A percentile compares a stretch with the other conserved stretches of the same genome.
These are phyloP conservation scores for Thelonectria rubi DNA, from an alignment of 2,329 filamentous ascomycete genomes.

Conservation along the genomic window DNA sequence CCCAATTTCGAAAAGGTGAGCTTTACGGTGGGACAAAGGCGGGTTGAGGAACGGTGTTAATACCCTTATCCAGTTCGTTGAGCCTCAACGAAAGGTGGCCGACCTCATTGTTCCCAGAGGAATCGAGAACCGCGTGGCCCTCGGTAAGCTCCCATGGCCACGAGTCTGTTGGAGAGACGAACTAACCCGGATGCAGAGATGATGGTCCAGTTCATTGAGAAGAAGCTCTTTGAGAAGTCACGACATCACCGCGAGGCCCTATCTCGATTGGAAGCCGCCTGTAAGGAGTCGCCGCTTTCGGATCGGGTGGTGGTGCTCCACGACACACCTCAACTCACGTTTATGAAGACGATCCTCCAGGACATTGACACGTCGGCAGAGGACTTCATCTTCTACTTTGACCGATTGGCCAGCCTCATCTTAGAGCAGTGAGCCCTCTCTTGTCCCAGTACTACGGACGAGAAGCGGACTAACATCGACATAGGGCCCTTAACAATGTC, in stretches of 20 bases:
- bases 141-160: conserved; percentile 61
- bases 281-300: conserved; percentile 76
- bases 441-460: neutral
- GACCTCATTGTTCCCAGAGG: conserved; percentile 96
- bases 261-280: conserved; percentile 76
- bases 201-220: conserved; percentile 92
- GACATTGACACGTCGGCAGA: conserved; percentile 81
- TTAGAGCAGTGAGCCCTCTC: conserved; percentile 72
- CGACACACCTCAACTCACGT: conserved; percentile 81
- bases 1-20: conserved; percentile 86
- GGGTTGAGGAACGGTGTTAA: conserved; percentile 24
- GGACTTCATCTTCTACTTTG: conserved; percentile 98
- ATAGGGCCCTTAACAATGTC: conserved; percentile 79
- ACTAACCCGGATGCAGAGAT: conserved; percentile 65
- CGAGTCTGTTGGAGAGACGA: neutral
- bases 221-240: conserved; percentile 87
- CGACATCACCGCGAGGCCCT: conserved; percentile 82
- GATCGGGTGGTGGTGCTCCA: conserved; percentile 77
- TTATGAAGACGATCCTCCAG: conserved; percentile 91
- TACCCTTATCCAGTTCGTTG: conserved; percentile 70
- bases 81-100: conserved; percentile 89
- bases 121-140: conserved; percentile 93
- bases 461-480: conserved; percentile 11
- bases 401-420: conserved; percentile 84
- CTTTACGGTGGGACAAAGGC: neutral